Percentiles rank a stretch among this genome's conserved stretches.
Evolutionary conservation across 805 yeast species (phyloP).

Genomic region (Kluyveromyces starmeri): DNA sequence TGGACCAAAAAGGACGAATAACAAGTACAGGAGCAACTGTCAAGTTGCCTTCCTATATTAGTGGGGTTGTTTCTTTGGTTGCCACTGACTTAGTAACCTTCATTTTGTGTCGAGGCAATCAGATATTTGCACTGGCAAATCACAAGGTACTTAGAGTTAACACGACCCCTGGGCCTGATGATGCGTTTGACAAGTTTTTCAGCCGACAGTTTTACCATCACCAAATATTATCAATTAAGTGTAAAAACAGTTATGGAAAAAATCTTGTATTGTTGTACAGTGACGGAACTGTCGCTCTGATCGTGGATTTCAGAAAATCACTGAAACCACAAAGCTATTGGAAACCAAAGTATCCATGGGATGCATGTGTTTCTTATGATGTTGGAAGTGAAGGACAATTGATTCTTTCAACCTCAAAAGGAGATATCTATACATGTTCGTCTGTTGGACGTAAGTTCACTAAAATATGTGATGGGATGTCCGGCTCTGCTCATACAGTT

Average conservation of each 20-base stretch:
- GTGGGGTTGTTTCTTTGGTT: conserved; percentile 41
- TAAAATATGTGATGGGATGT: conserved; percentile 23
- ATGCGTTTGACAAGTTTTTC: conserved; percentile 31
- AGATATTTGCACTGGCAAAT: conserved; percentile 52
- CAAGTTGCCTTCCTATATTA: conserved; percentile 13
- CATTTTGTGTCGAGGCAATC: conserved; percentile 47
- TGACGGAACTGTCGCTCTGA: conserved; percentile 48
- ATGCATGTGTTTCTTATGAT: conserved; percentile 47
- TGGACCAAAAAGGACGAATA: conserved; percentile 33
- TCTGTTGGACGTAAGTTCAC: conserved; percentile 10
- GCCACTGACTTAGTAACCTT: conserved; percentile 67
- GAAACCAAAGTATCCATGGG: conserved; percentile 49
- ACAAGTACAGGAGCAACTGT: conserved; percentile 14
- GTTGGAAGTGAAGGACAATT: conserved; percentile 60
- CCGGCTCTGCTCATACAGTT: conserved; percentile 28
- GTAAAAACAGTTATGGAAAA: conserved; percentile 30
- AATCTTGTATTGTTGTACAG: conserved; percentile 43
- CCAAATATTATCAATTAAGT: conserved; percentile 26
- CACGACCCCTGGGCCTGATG: conserved; percentile 19
- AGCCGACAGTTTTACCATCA: conserved; percentile 21
- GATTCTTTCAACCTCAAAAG: conserved; percentile 58
- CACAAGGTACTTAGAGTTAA: conserved; percentile 47
- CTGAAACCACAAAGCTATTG: conserved; percentile 33
- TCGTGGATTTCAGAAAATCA: conserved; percentile 7
- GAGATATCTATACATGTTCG: conserved; percentile 45